These are phyloP conservation scores for Teratosphaeria gauchensis DNA, from an alignment of 2,329 filamentous ascomycete species.

Conservation along the genomic window DNA sequence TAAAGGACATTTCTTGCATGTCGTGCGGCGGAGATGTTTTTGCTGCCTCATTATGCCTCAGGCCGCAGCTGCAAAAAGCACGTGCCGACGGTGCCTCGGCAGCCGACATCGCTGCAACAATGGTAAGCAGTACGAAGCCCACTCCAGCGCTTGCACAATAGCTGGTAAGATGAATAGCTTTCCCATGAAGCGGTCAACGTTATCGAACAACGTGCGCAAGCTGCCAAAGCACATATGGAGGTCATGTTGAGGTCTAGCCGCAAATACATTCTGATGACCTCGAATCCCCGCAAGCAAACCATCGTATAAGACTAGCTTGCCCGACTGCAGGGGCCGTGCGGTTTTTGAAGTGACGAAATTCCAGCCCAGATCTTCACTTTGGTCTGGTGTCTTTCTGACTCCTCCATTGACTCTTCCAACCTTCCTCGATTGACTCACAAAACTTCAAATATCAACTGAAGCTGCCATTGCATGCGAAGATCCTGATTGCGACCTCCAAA, in stretches of 20 bases:
- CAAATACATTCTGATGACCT: too few species aligned
- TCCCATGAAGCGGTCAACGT: too few species aligned
- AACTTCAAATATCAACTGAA: background rate
- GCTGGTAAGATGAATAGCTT: too few species aligned
- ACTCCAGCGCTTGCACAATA: too few species aligned
- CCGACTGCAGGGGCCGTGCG: background rate
- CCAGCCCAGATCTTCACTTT: background rate
- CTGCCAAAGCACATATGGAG: too few species aligned
- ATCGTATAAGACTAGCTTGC: background rate
- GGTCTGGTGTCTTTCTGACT: background rate
- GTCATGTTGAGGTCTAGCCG: too few species aligned
- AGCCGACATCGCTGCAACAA: background rate
- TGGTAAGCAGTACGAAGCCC: background rate
- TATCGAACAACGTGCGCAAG: too few species aligned
- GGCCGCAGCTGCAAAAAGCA: background rate
- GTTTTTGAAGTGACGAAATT: background rate
- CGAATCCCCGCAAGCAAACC: too few species aligned
- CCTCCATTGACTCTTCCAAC: background rate
- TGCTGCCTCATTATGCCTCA: too few species aligned
- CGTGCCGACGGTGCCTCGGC: background rate
- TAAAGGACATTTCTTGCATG: too few species aligned
- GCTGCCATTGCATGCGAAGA: background rate
- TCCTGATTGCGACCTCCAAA: background rate
- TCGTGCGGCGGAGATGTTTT: too few species aligned
- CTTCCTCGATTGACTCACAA: background rate